phyloP scores from a whole-genome alignment of 495 filamentous ascomycete species.

The Aeminium ludgeri region DNA sequence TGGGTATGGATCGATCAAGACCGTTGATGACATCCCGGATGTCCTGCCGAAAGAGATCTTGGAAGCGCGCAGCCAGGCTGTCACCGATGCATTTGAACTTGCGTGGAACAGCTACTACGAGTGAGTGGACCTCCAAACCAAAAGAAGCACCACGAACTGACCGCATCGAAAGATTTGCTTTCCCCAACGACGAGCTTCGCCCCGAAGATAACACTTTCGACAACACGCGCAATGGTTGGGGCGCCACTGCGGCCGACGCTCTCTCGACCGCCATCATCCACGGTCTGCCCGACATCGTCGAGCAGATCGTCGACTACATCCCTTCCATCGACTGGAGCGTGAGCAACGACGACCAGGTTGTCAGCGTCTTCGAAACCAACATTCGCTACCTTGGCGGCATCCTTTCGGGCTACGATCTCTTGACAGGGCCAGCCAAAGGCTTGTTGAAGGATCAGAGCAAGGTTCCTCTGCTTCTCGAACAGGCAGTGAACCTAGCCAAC shows the following conservation, averaged over 20 bases:
- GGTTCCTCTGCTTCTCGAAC: conserved; percentile 41
- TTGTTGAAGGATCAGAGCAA: conserved; percentile 26
- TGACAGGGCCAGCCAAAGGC: conserved; percentile 49
- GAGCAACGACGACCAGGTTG: conserved; percentile 25
- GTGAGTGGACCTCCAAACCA: not conserved
- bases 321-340: conserved; percentile 49
- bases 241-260: conserved; percentile 69
- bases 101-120: conserved; percentile 48
- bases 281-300: conserved; percentile 47
- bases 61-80: conserved; percentile 41
- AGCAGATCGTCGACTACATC: conserved; percentile 52
- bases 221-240: conserved; percentile 74
- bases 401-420: conserved; percentile 65
- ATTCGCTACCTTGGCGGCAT: conserved; percentile 43
- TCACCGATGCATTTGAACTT: conserved; percentile 58
- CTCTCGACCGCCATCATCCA: conserved; percentile 69
- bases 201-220: conserved; percentile 47
- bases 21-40: too few relatives aligned
- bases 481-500: conserved; percentile 54
- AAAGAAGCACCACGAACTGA: not conserved
- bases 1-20: too few relatives aligned
- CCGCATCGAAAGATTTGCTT: conserved; percentile 43
- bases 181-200: conserved; percentile 58
- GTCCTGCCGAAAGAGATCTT: too few relatives aligned
- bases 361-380: conserved; percentile 22